Evolutionary conservation across 129 eudicot species (phyloP).

Genomic region (Chrysanthemum lavandulifolium): DNA sequence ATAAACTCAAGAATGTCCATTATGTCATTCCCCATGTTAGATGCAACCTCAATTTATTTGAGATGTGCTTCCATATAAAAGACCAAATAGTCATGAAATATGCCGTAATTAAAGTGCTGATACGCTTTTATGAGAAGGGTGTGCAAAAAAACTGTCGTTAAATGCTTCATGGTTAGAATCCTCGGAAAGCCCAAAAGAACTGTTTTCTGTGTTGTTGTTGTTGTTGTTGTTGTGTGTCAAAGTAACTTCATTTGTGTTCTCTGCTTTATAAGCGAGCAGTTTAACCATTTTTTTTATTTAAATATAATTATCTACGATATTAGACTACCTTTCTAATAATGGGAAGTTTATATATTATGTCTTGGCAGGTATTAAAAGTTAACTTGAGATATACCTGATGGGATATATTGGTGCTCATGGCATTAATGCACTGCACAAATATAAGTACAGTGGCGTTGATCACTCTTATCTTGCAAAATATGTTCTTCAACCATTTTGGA

Average conservation of each 20-base stretch:
- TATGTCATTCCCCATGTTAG: too few species aligned
- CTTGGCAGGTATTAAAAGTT: conserved; percentile 30
- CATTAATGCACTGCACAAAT: conserved; percentile 63
- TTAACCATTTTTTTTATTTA: neutral
- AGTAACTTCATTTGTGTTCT: neutral
- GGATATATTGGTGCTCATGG: conserved; percentile 93
- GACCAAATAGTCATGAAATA: too few species aligned
- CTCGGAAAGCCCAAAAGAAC: too few species aligned
- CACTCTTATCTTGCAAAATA: conserved; percentile 84
- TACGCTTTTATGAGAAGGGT: too few species aligned
- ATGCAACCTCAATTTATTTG: too few species aligned
- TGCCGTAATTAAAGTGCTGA: too few species aligned
- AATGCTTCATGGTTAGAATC: too few species aligned
- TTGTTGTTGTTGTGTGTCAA: too few species aligned
- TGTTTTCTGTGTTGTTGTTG: too few species aligned
- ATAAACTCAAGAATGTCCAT: too few species aligned
- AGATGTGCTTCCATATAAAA: too few species aligned
- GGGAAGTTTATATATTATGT: neutral
- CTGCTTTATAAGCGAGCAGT: neutral
- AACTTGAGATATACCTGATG: conserved; percentile 36
- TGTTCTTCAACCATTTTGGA: conserved; percentile 91
- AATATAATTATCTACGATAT: neutral
- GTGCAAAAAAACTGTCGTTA: too few species aligned
- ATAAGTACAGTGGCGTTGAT: conserved; percentile 98
- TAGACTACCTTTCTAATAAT: conserved; percentile 1